Evolutionary conservation across 805 yeast genomes (phyloP).

Genomic region (Wickerhamomyces mucosus): DNA sequence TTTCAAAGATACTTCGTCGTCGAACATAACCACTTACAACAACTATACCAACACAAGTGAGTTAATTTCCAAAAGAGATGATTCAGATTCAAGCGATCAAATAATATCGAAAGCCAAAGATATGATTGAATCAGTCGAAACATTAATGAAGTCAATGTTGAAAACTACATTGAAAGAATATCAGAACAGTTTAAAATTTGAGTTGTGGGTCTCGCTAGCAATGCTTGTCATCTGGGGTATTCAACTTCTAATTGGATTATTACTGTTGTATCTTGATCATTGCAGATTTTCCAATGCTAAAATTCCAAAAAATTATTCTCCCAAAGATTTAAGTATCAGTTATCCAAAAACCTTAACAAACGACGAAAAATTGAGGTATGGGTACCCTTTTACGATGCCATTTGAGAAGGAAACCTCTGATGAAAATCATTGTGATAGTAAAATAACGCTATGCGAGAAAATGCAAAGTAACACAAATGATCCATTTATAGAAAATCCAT

Average conservation of each 20-base stretch:
- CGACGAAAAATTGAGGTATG: conserved; percentile 10
- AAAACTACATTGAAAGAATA: conserved; percentile 24
- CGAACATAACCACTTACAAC: not conserved
- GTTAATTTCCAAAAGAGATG: conserved; percentile 2
- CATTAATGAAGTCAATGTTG: conserved; percentile 18
- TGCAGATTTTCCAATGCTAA: conserved; percentile 1
- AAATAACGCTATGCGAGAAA: not conserved
- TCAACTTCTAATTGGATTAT: conserved; percentile 32
- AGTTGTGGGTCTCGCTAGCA: conserved; percentile 35
- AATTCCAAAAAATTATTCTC: not conserved
- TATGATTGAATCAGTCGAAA: conserved; percentile 14
- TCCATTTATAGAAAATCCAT: not conserved
- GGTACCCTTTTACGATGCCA: conserved; percentile 13
- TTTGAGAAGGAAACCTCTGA: not conserved
- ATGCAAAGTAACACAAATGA: not conserved
- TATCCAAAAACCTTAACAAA: conserved; percentile 12
- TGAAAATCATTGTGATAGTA: not conserved
- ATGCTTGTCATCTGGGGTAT: conserved; percentile 40
- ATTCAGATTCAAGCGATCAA: not conserved
- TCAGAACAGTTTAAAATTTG: conserved; percentile 29
- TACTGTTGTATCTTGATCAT: conserved; percentile 4
- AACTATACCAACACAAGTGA: conserved; percentile 3
- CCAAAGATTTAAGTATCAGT: conserved; percentile 5
- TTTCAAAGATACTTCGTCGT: conserved; percentile 5
- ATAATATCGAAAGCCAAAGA: conserved; percentile 4